These are phyloP conservation scores for Mortierella polycephala DNA, from an alignment of 371 early-diverging fungal genomes.

Conservation along the genomic window DNA sequence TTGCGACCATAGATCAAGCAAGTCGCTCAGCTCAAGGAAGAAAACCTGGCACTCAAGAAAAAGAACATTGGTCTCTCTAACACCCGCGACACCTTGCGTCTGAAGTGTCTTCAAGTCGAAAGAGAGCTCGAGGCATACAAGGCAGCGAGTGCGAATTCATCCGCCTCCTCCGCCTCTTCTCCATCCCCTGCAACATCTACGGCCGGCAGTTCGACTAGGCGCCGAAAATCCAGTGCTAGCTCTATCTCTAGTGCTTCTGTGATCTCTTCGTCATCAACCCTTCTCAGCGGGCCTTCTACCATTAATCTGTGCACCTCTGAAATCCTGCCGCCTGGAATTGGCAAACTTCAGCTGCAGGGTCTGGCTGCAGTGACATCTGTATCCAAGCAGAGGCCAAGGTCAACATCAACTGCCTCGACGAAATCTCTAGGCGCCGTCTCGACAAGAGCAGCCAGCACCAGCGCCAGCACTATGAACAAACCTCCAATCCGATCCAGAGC, in stretches of 20 bases:
- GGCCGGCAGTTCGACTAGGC: neutral
- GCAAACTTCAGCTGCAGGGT: constrained; percentile 19
- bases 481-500: constrained; percentile 27
- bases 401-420: constrained; percentile 13
- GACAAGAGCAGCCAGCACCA: neutral
- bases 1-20: constrained; percentile 56
- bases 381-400: constrained; percentile 8
- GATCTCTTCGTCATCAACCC: constrained; percentile 16
- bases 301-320: constrained; percentile 1
- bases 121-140: constrained; percentile 63
- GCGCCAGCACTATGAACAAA: neutral
- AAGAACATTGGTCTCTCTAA: constrained; percentile 57
- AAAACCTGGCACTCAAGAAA: constrained; percentile 61
- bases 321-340: neutral
- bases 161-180: neutral
- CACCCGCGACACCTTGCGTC: constrained; percentile 57
- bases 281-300: neutral
- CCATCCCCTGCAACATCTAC: no score
- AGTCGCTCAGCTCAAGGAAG: constrained; percentile 63
- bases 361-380: neutral
- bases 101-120: constrained; percentile 58
- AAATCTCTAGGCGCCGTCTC: neutral
- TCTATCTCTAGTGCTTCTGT: constrained; percentile 18
- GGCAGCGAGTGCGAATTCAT: constrained; percentile 16
- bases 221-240: neutral